Evolutionary conservation across 2,329 filamentous ascomycete genomes (phyloP).

Genomic region (Xylaria sp.): DNA sequence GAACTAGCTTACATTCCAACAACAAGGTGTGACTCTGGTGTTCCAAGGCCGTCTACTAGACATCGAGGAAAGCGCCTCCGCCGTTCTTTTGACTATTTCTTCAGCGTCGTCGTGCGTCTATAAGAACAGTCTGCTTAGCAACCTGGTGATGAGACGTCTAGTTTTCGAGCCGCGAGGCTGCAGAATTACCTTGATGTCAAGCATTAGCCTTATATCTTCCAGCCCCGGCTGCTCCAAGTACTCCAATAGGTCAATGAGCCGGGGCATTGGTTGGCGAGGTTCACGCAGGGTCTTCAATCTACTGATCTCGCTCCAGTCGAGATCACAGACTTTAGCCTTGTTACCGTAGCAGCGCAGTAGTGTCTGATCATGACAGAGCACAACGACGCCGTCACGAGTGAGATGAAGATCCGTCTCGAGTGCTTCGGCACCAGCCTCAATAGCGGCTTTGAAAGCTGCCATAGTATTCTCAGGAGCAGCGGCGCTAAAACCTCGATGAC

Average conservation of each 20-base stretch:
- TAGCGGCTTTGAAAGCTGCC: conserved; percentile 78
- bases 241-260: conserved; percentile 77
- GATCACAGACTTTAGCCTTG: conserved; percentile 77
- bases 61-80: conserved; percentile 68
- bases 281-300: conserved; percentile 67
- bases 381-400: conserved; percentile 82
- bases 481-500: conserved; percentile 82
- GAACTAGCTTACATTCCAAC: conserved; percentile 73
- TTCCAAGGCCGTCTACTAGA: conserved; percentile 70
- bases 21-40: conserved; percentile 79
- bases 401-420: conserved; percentile 91
- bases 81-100: conserved; percentile 76
- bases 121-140: not conserved
- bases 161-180: not conserved
- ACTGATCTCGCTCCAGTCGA: conserved; percentile 72
- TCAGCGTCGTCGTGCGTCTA: conserved; percentile 76
- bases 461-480: conserved; percentile 88
- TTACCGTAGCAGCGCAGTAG: conserved; percentile 85
- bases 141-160: not conserved
- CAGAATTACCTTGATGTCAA: conserved; percentile 82
- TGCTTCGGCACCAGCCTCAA: conserved; percentile 75
- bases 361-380: conserved; percentile 83
- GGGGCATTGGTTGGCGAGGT: conserved; percentile 78
- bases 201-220: conserved; percentile 79
- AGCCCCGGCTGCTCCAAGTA: conserved; percentile 73